Evolutionary conservation across 2,329 filamentous ascomycete genomes (phyloP), one percentile per base, ranked within the genome.

Genomic region (Sporothrix pseudoabietina): DNA sequence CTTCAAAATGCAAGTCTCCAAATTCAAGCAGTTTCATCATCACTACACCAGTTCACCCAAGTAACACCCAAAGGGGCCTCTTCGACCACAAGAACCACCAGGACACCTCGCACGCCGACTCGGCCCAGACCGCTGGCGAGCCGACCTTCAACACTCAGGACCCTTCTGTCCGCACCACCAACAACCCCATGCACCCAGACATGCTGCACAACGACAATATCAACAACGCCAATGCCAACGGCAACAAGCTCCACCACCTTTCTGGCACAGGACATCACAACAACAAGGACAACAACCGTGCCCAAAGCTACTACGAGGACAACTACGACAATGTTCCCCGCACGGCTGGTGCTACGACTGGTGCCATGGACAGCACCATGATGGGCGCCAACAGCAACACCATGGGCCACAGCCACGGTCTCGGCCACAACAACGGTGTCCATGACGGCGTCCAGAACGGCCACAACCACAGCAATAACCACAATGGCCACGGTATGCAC

Each of bases 401-500:
- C 19, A 10, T n/a, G 32, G 10, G 16, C 55, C 30, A 59, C 30
- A 26, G 30, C 39, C n/a, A 47, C 8, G 59, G 57, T 19, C 32
- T 19, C 16, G 7, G 16, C 57, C 57, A 63, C 57, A 35, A 35
- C 55, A 26, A 30, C 44, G 44, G 44, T 49, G 26, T 14, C 55
- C 55, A 59, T 26, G 22, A 30, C 12, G 55, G 55, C 26, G 10
- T 30, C 55, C 30, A 35, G 6, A 8, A 19, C 26, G 16, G 6
- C 57, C 22, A 22, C 57, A 14, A 61, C 30, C 14, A 39, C 26
- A 32, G 6, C 57, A 63, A 63, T 32, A 41, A 22, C 32, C 59
- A 41, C 59, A 63, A 63, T 7, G 59, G 32, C 32, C 32, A 63
- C n/a, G 59, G 59, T 22, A n/a, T 65, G 59, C 59, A 65, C 10